Conservation (phyloP, 1,284 basidiomycete genomes). For the Earliella scabrosa region DNA sequence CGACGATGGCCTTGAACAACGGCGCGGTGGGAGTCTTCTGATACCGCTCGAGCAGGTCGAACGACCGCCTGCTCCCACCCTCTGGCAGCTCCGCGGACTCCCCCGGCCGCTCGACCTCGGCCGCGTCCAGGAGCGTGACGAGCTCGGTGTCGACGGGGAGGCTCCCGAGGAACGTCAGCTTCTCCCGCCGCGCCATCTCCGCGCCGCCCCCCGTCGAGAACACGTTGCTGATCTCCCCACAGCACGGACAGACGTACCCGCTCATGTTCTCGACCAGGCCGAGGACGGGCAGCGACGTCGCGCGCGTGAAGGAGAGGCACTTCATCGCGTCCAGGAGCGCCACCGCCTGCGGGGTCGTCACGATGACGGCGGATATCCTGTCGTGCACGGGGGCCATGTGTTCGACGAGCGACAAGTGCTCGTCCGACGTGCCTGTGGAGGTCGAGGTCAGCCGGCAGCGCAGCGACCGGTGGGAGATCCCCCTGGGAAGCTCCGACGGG, state of each 20-base stretch:
- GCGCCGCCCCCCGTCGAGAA: conserved; percentile 96
- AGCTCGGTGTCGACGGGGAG: conserved; percentile 95
- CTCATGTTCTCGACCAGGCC: conserved; percentile 99
- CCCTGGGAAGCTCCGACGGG: conserved; percentile 3
- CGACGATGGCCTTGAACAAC: conserved; percentile 60
- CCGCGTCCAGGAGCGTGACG: conserved; percentile 86
- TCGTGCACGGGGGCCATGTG: conserved; percentile 88
- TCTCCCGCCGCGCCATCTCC: conserved; percentile 81
- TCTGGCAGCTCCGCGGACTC: conserved; percentile 27
- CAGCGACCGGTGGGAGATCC: conserved; percentile 1
- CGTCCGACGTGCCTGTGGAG: conserved; percentile 90
- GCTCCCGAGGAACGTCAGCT: conserved; percentile 82
- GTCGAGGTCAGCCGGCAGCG: background rate
- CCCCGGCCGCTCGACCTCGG: conserved; percentile 36
- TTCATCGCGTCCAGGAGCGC: conserved; percentile 96
- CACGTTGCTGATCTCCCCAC: conserved; percentile 91
- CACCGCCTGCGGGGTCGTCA: conserved; percentile 98
- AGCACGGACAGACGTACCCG: conserved; percentile 96
- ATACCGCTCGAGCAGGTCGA: conserved; percentile 59
- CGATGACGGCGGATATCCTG: conserved; percentile 84
- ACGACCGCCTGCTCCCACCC: conserved; percentile 35
- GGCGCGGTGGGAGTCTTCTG: conserved; percentile 62
- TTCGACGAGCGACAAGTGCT: conserved; percentile 95
- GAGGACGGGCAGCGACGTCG: conserved; percentile 86
- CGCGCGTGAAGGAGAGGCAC: conserved; percentile 92